A percentile compares a stretch with the other conserved stretches of the same genome.
Conservation (phyloP, 1,284 basidiomycete genomes). For the Cerioporus squamosus region DNA sequence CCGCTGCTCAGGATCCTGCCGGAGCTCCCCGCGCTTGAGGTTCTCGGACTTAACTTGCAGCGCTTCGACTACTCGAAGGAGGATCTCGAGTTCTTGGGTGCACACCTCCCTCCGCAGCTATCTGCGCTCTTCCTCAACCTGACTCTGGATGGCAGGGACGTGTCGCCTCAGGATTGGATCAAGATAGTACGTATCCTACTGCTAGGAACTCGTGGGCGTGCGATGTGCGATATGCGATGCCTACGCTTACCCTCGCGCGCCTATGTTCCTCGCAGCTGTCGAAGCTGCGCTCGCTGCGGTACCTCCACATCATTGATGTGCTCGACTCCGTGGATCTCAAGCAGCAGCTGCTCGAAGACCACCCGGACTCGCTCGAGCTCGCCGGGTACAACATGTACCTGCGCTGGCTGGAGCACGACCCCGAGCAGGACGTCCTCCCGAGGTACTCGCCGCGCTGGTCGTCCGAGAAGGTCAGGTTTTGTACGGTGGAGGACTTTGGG, state of each 20-base stretch:
- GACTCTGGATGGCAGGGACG: not conserved
- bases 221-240: too few relatives aligned
- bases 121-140: constrained; percentile 1
- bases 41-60: not conserved
- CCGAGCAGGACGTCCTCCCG: not conserved
- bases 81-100: not conserved
- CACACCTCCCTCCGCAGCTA: not conserved
- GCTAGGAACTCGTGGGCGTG: too few relatives aligned
- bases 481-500: constrained; percentile 10
- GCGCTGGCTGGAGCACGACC: constrained; percentile 5
- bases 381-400: constrained; percentile 10
- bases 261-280: not conserved
- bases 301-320: constrained; percentile 11
- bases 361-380: constrained; percentile 11
- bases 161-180: not conserved
- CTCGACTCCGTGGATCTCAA: not conserved
- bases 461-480: not conserved
- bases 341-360: constrained; percentile 13
- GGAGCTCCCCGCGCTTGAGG: constrained; percentile 8
- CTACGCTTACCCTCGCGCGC: too few relatives aligned
- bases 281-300: not conserved
- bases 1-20: not conserved
- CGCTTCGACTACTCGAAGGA: not conserved
- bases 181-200: not conserved
- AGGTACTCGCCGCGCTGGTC: not conserved